Evolutionary conservation across 1,284 basidiomycete species (phyloP).

Genomic region (Ganoderma resinaceum): DNA sequence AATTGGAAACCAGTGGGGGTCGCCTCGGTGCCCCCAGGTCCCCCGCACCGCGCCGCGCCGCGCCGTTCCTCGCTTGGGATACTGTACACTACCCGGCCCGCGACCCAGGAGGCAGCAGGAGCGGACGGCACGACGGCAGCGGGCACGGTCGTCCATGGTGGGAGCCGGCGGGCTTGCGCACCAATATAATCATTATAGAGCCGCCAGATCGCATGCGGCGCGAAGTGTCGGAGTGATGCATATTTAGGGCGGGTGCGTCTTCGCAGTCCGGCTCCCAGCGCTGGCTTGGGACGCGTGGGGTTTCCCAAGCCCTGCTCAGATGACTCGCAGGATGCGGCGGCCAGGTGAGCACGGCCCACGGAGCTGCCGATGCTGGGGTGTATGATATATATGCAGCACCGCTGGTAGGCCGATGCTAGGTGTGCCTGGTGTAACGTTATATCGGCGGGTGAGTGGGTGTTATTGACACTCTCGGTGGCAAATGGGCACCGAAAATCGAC

Average conservation of each 20-base stretch:
- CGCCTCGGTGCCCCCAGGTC: not conserved
- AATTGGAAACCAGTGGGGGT: not conserved
- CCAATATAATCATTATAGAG: not conserved
- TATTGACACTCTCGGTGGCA: too few relatives aligned
- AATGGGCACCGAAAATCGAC: too few relatives aligned
- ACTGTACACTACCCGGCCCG: not conserved
- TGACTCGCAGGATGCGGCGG: not conserved
- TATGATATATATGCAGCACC: too few relatives aligned
- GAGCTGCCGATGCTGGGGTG: not conserved
- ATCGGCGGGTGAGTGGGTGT: too few relatives aligned
- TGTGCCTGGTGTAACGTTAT: too few relatives aligned
- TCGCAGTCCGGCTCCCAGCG: too few relatives aligned
- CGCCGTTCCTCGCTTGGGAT: not conserved
- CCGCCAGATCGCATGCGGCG: not conserved
- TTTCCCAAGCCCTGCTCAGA: conserved; percentile 1
- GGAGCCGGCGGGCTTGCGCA: not conserved
- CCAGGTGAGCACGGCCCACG: not conserved
- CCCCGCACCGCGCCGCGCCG: not conserved
- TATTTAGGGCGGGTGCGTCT: too few relatives aligned
- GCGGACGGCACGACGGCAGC: not conserved
- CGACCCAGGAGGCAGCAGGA: not conserved
- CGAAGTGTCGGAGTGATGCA: not conserved
- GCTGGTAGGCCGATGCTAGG: too few relatives aligned
- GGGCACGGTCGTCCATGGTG: not conserved
- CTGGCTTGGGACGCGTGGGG: not conserved